Percentiles rank a stretch among this genome's conserved stretches.
Conservation (phyloP, 345 rosid species). For the Eucalyptus decipiens region DNA sequence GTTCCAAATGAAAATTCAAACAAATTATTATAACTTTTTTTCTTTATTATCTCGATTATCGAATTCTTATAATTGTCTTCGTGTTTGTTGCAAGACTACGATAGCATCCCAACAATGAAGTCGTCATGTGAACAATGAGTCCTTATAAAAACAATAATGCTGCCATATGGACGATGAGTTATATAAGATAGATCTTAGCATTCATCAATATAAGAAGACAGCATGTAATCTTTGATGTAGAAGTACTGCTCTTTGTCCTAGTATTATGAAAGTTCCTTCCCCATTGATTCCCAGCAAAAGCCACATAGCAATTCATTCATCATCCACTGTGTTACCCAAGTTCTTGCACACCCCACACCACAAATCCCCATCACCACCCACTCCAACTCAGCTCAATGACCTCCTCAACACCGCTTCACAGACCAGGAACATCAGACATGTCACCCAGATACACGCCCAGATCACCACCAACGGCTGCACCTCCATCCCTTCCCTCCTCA, state of each 20-base stretch:
- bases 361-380: not conserved
- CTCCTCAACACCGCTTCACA: constrained; percentile 3
- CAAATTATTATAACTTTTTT: rapidly evolving
- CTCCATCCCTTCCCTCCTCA: constrained; percentile 15
- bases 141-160: not conserved
- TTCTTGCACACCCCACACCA: not conserved
- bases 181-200: not conserved
- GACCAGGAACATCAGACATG: constrained; percentile 10
- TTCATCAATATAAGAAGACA: not conserved
- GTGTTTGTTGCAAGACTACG: rapidly evolving
- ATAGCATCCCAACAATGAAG: rapidly evolving
- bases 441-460: constrained; percentile 16
- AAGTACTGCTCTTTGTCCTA: not conserved
- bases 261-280: not conserved
- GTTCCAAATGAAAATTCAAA: not conserved
- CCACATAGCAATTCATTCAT: not conserved
- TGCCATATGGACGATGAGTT: not conserved
- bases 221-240: not conserved
- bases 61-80: not conserved
- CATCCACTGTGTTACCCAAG: not conserved
- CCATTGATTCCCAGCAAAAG: not conserved
- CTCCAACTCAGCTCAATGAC: constrained; percentile 4
- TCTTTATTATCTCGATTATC: rapidly evolving
- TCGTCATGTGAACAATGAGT: not conserved
- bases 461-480: constrained; percentile 7